phyloP scores from a whole-genome alignment of 2,329 filamentous ascomycete genomes.

The Fusarium nelsonii region DNA sequence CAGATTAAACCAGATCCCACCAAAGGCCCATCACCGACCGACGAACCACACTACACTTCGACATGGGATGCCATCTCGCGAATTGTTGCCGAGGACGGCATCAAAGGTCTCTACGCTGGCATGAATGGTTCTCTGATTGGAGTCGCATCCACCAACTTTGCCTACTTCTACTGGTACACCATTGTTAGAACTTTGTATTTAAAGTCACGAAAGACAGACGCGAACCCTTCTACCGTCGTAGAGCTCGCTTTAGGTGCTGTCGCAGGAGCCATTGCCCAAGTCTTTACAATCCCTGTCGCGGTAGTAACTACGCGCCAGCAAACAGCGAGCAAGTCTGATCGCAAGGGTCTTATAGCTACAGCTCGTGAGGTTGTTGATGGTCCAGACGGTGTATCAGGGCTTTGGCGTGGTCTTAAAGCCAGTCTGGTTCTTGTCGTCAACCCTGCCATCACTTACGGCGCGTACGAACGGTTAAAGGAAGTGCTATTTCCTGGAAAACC shows the following conservation, averaged over 20 bases:
- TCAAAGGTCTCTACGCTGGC: conserved; percentile 87
- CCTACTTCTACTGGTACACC: conserved; percentile 99
- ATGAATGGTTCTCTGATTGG: conserved; percentile 88
- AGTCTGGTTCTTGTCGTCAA: conserved; percentile 96
- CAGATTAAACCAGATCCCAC: conserved; percentile 77
- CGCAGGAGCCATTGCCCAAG: conserved; percentile 89
- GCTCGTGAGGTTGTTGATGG: conserved; percentile 89
- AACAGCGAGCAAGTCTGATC: conserved; percentile 85
- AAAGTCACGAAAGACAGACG: conserved; percentile 63
- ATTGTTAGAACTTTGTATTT: conserved; percentile 86
- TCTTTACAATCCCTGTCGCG: conserved; percentile 96
- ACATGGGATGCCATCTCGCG: conserved; percentile 89
- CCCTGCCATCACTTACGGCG: conserved; percentile 96
- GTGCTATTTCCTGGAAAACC: conserved; percentile 81
- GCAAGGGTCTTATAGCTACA: conserved; percentile 88
- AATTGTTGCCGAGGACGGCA: conserved; percentile 83
- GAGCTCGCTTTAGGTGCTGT: conserved; percentile 89
- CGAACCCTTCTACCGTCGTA: conserved; percentile 78
- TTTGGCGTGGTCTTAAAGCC: conserved; percentile 96
- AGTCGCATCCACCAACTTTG: conserved; percentile 97
- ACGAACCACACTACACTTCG: conserved; percentile 80
- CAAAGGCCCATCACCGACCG: conserved; percentile 57
- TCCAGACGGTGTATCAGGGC: conserved; percentile 87
- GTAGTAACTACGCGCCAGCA: conserved; percentile 97
- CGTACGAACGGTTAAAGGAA: conserved; percentile 89